These are phyloP conservation scores for Penicillium sp. DNA, from an alignment of 2,329 filamentous ascomycete genomes.

Conservation along the genomic window DNA sequence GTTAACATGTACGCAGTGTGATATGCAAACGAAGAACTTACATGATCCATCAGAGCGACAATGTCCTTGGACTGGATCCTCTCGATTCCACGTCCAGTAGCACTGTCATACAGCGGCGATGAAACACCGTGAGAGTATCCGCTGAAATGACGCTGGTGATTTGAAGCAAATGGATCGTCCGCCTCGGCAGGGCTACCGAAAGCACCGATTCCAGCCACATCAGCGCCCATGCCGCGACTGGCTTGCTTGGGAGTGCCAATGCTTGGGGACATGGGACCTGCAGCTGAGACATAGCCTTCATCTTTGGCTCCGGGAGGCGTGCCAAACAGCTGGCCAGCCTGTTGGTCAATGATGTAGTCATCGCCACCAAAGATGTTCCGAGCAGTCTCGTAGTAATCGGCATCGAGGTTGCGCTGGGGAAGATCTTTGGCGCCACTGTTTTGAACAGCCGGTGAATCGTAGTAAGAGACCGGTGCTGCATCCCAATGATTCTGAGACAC, in stretches of 20 bases:
- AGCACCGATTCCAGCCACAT: conserved; percentile 53
- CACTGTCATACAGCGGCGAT: conserved; percentile 86
- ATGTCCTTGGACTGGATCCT: conserved; percentile 96
- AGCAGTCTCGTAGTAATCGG: conserved; percentile 63
- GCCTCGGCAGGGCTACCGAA: conserved; percentile 51
- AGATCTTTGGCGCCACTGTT: conserved; percentile 58
- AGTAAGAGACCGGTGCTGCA: conserved; percentile 33
- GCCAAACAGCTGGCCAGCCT: conserved; percentile 44
- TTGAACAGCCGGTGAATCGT: conserved; percentile 48
- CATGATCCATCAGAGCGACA: conserved; percentile 95
- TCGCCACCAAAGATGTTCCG: conserved; percentile 39
- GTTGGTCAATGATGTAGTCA: conserved; percentile 42
- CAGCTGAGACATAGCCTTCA: conserved; percentile 88
- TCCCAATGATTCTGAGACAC: conserved; percentile 56
- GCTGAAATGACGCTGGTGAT: conserved; percentile 68
- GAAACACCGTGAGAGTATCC: conserved; percentile 90
- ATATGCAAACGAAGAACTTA: conserved; percentile 46
- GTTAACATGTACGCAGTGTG: conserved; percentile 10
- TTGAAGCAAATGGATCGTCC: conserved; percentile 67
- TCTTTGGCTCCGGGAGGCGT: conserved; percentile 68
- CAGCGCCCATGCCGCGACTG: conserved; percentile 54
- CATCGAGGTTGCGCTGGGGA: conserved; percentile 58
- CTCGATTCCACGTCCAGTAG: conserved; percentile 85
- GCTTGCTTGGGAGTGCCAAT: conserved; percentile 50
- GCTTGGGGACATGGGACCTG: conserved; percentile 57